A percentile compares a stretch with the other conserved stretches of the same genome.
phyloP scores from a whole-genome alignment of 2,329 filamentous ascomycete species.

The Teratosphaeria viscida region DNA sequence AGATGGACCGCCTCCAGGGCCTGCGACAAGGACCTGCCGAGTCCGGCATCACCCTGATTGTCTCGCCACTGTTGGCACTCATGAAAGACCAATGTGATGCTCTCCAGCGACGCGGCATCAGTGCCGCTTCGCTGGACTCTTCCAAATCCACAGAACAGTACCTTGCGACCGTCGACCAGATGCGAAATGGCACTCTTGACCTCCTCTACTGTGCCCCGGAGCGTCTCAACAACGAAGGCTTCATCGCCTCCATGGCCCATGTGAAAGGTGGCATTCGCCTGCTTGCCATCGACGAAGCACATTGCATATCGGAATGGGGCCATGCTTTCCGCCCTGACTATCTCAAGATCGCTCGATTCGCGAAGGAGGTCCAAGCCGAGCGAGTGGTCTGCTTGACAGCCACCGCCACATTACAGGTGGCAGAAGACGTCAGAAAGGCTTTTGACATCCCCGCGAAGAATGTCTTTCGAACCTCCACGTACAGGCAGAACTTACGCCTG shows the following conservation, averaged over 20 bases:
- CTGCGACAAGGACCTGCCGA: conserved; percentile 54
- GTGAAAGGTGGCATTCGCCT: conserved; percentile 47
- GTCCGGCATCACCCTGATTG: conserved; percentile 77
- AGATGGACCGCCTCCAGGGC: conserved; percentile 26
- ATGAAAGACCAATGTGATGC: conserved; percentile 97
- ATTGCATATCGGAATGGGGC: conserved; percentile 98
- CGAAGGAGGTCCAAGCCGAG: conserved; percentile 61
- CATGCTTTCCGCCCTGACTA: conserved; percentile 97
- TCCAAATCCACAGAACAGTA: conserved; percentile 57
- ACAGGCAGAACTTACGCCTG: conserved; percentile 71
- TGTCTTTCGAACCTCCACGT: conserved; percentile 66
- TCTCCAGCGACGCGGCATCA: conserved; percentile 61
- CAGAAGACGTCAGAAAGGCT: conserved; percentile 73
- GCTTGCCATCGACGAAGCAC: conserved; percentile 88
- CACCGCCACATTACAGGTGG: conserved; percentile 87
- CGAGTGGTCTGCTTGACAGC: conserved; percentile 92
- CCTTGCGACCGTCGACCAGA: conserved; percentile 51
- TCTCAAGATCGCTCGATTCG: conserved; percentile 64
- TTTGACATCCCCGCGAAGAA: conserved; percentile 47
- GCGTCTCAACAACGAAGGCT: conserved; percentile 51
- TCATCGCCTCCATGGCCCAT: conserved; percentile 45
- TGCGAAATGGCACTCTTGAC: conserved; percentile 66
- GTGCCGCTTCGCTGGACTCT: conserved; percentile 72
- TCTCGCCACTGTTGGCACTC: conserved; percentile 83
- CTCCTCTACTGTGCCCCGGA: conserved; percentile 93